Evolutionary conservation across 768 basidiomycete genomes (phyloP).

Genomic region (Naganishia vaughanmartiniae): DNA sequence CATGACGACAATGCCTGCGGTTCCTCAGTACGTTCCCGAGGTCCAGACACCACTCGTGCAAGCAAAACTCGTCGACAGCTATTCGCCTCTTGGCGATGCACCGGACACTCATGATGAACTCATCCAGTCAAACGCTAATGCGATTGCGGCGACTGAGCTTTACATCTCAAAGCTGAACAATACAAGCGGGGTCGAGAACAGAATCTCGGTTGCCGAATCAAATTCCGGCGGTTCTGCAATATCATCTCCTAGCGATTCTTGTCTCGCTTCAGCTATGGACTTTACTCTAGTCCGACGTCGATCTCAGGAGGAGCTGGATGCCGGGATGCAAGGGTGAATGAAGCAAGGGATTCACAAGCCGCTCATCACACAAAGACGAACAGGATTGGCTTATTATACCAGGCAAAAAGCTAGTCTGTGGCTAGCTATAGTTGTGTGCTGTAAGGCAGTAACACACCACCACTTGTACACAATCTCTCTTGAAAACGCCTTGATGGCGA

Average conservation of each 20-base stretch:
- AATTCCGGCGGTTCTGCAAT: not conserved
- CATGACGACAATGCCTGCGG: not conserved
- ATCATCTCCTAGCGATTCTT: slow-evolving; percentile 10
- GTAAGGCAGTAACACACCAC: slow-evolving; percentile 1
- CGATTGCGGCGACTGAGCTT: not conserved
- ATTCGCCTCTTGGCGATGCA: not conserved
- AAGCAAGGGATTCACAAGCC: not conserved
- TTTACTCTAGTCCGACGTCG: slow-evolving; percentile 23
- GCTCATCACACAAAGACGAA: not conserved
- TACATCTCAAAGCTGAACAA: not conserved
- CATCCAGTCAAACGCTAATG: not conserved
- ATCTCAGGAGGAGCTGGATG: slow-evolving; percentile 11
- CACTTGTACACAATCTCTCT: not conserved
- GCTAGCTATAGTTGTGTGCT: not conserved
- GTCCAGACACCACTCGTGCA: not conserved
- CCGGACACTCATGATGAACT: not conserved
- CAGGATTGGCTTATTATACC: not conserved
- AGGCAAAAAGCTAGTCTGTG: not conserved
- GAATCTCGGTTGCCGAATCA: not conserved
- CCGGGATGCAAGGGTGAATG: not conserved
- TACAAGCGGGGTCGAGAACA: not conserved
- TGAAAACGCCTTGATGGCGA: slow-evolving; percentile 24
- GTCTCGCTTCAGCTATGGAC: slow-evolving; percentile 29
- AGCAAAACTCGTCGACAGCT: not conserved
- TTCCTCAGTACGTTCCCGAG: not conserved